phyloP scores from a whole-genome alignment of 2,329 filamentous ascomycete species.

The Fusarium sp. region DNA sequence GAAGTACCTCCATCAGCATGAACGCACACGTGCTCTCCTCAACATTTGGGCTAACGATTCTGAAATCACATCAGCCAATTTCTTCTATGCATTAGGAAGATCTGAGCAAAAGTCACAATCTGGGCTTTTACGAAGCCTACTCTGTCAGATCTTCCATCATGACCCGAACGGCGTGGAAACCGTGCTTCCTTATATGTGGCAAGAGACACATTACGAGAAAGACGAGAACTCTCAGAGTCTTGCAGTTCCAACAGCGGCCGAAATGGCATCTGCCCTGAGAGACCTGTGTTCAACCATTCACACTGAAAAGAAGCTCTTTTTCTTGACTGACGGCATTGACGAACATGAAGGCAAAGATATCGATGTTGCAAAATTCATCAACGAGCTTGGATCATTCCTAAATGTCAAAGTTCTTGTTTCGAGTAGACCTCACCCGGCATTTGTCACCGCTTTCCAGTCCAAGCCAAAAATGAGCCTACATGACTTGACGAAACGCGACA shows the following conservation, averaged over 20 bases:
- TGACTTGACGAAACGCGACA: background rate
- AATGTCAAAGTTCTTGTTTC: background rate
- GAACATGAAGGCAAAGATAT: background rate
- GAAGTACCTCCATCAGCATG: background rate
- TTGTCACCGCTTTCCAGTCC: background rate
- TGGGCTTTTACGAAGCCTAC: background rate
- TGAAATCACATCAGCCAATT: accelerated
- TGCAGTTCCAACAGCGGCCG: accelerated
- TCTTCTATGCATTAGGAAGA: background rate
- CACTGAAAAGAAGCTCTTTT: background rate
- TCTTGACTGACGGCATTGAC: background rate
- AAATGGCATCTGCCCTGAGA: background rate
- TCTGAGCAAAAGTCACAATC: background rate
- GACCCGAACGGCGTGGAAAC: background rate
- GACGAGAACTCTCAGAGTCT: accelerated
- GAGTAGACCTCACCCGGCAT: background rate
- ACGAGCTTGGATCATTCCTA: background rate
- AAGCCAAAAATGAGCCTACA: background rate
- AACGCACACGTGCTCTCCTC: accelerated
- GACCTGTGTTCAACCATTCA: accelerated
- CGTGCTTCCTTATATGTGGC: background rate
- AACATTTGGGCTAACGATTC: accelerated
- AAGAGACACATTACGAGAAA: background rate
- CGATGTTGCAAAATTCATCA: background rate
- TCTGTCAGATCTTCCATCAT: background rate